Percentiles rank a stretch among this genome's conserved stretches.
phyloP scores from a whole-genome alignment of 345 rosid species.

The Rhodamnia rubescens region DNA sequence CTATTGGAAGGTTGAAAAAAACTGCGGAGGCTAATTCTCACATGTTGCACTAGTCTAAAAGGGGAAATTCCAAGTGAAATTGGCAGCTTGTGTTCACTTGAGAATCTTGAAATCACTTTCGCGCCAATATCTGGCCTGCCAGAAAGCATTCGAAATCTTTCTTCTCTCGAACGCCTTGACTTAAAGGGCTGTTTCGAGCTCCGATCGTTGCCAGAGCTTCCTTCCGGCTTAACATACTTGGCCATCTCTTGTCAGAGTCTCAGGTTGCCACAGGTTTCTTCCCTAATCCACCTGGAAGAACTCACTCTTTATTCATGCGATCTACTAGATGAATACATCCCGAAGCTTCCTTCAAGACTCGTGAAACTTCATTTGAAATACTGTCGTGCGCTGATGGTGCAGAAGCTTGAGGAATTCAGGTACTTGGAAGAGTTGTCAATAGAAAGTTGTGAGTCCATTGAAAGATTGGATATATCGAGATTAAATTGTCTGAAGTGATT shows the following conservation, averaged over 20 bases:
- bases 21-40: no score
- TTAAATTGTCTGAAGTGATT: no score
- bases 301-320: background rate
- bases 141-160: no score
- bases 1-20: no score
- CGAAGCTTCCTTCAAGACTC: background rate
- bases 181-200: accelerated
- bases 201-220: background rate
- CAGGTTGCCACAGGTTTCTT: background rate
- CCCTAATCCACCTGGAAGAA: background rate
- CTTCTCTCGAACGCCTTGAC: no score
- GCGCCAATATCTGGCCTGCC: no score
- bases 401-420: accelerated
- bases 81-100: no score
- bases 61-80: no score
- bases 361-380: background rate
- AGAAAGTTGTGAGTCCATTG: accelerated
- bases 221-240: background rate
- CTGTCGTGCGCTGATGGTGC: background rate
- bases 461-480: no score
- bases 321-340: background rate
- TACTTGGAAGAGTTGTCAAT: background rate
- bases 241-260: accelerated
- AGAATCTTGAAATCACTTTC: no score
- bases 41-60: no score